Evolutionary conservation across 257 asterid species (phyloP).

Genomic region (Penstemon davidsonii): DNA sequence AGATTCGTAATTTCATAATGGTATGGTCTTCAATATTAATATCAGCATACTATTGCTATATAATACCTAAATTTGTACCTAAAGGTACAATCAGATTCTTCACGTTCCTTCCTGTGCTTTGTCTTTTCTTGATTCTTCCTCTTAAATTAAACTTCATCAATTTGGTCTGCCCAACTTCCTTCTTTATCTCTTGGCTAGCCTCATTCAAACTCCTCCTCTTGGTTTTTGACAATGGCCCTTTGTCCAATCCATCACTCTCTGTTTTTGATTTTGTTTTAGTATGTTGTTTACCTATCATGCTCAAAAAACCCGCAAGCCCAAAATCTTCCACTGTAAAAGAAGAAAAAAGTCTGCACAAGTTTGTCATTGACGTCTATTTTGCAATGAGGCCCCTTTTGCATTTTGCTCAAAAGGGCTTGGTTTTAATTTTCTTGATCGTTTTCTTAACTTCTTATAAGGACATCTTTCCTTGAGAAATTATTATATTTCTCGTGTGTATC

Average conservation of each 20-base stretch:
- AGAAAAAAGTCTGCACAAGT: neutral
- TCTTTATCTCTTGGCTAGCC: slow-evolving; percentile 47
- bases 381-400: neutral
- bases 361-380: too few relatives aligned
- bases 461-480: slow-evolving; percentile 11
- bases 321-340: neutral
- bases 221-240: slow-evolving; percentile 46
- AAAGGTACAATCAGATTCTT: slow-evolving; percentile 44
- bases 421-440: slow-evolving; percentile 27
- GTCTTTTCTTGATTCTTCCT: slow-evolving; percentile 36
- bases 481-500: slow-evolving; percentile 25
- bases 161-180: slow-evolving; percentile 32
- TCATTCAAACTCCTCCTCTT: slow-evolving; percentile 49
- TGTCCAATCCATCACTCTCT: slow-evolving; percentile 42
- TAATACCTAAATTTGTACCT: slow-evolving; percentile 30
- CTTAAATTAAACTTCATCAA: slow-evolving; percentile 32
- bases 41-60: slow-evolving; percentile 46
- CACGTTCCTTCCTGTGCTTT: slow-evolving; percentile 37
- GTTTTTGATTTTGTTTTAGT: slow-evolving; percentile 30
- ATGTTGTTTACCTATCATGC: slow-evolving; percentile 34
- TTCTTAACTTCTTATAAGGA: slow-evolving; percentile 14
- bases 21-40: slow-evolving; percentile 28
- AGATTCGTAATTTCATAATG: slow-evolving; percentile 37
- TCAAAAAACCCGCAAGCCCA: slow-evolving; percentile 20
- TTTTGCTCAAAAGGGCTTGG: neutral